Conservation (phyloP, 164 flowering plant species). For the Platanus orientalis region DNA sequence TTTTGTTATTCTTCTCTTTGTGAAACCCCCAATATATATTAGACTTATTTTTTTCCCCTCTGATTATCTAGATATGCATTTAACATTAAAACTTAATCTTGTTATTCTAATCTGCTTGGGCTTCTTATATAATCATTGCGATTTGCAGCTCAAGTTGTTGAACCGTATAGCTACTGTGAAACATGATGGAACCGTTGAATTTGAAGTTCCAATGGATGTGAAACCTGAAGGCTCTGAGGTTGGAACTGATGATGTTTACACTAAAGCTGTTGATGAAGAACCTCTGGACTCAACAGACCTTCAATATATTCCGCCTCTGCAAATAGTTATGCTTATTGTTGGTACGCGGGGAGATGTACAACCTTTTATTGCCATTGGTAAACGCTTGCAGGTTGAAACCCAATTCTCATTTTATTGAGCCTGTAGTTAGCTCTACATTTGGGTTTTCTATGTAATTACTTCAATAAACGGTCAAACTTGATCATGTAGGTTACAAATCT, state of each 20-base stretch:
- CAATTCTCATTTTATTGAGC: constrained; percentile 5
- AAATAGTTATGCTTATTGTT: constrained; percentile 92
- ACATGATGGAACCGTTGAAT: constrained; percentile 91
- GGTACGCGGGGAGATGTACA: constrained; percentile 99
- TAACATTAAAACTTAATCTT: background rate
- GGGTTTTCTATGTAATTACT: too few relatives aligned
- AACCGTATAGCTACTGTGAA: constrained; percentile 95
- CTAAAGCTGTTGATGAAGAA: constrained; percentile 55
- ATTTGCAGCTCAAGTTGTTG: constrained; percentile 79
- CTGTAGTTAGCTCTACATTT: too few relatives aligned
- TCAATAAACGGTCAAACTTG: too few relatives aligned
- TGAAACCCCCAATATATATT: too few relatives aligned
- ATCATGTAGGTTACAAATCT: too few relatives aligned
- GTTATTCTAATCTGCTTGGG: background rate
- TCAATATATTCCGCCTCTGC: constrained; percentile 73
- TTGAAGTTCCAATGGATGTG: constrained; percentile 77
- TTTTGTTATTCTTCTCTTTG: too few relatives aligned
- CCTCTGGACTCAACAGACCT: constrained; percentile 51
- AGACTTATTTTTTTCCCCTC: background rate
- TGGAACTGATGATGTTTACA: constrained; percentile 33
- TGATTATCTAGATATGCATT: background rate
- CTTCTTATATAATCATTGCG: constrained; percentile 12
- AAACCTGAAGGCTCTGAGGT: constrained; percentile 36
- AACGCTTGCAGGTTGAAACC: constrained; percentile 70
- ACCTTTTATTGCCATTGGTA: constrained; percentile 94